Conservation (phyloP, 176 grass and related monocot genomes). For the Raddia distichophylla region DNA sequence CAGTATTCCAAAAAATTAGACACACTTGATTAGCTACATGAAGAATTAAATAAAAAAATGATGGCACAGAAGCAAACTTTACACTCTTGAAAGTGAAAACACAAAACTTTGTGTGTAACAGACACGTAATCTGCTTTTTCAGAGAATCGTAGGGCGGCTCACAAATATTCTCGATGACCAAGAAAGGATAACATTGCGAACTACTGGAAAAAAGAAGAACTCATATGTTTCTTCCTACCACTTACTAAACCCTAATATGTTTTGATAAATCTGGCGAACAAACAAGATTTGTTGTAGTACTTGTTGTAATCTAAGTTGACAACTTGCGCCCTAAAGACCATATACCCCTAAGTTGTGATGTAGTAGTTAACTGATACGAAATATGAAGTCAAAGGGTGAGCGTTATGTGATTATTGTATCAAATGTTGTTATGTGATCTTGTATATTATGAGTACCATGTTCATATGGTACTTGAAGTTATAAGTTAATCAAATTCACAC, state of each 20-base stretch:
- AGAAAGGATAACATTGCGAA: neutral
- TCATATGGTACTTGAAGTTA: too few relatives aligned
- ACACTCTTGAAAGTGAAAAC: neutral
- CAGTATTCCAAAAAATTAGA: neutral
- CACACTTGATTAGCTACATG: neutral
- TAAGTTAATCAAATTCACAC: too few relatives aligned
- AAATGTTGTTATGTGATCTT: too few relatives aligned
- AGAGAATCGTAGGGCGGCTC: neutral
- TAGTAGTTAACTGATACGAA: too few relatives aligned
- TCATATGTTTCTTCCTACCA: neutral
- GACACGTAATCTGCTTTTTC: neutral
- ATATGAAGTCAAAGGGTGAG: too few relatives aligned
- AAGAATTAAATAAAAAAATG: neutral
- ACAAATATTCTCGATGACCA: too few relatives aligned
- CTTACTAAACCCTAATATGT: neutral
- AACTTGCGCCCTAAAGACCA: neutral
- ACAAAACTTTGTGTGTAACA: neutral
- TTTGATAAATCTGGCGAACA: neutral
- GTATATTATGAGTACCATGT: too few relatives aligned
- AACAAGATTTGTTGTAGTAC: neutral
- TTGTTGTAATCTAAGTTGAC: neutral
- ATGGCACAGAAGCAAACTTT: neutral
- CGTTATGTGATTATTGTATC: too few relatives aligned
- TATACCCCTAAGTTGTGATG: neutral
- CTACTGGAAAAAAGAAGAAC: neutral